Conservation (phyloP, 2,329 filamentous ascomycete genomes). For the Aspergillus thermomutatus region DNA sequence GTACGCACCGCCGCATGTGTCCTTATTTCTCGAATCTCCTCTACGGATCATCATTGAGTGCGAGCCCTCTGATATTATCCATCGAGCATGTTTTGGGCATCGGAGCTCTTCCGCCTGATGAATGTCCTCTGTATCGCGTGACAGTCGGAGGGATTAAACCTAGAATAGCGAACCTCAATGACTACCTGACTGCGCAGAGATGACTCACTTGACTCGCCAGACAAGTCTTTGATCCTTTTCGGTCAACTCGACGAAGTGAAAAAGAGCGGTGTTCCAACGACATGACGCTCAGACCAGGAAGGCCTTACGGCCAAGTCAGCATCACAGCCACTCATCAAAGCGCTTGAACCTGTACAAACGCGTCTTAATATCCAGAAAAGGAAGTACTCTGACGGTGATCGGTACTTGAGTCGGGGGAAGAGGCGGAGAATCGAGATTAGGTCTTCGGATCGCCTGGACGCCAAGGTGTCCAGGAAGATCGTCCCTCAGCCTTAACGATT, state of each 20-base stretch:
- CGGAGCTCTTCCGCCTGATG: not conserved
- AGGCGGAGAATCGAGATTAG: not conserved
- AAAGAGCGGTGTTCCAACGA: not conserved
- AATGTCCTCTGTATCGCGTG: not conserved
- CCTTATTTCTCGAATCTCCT: not conserved
- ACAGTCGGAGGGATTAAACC: not conserved
- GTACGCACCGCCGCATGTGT: not conserved
- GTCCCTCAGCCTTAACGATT: not conserved
- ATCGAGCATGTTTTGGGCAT: not conserved
- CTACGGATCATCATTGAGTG: not conserved
- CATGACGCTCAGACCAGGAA: not conserved
- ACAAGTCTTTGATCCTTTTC: not conserved
- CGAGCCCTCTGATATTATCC: not conserved
- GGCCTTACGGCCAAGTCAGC: not conserved
- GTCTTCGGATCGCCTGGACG: not conserved
- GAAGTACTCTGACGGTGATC: not conserved
- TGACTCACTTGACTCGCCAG: not conserved
- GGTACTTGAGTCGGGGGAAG: not conserved
- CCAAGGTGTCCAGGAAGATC: not conserved
- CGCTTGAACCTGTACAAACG: not conserved
- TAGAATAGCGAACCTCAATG: not conserved
- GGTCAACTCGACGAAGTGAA: not conserved
- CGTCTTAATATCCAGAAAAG: not conserved
- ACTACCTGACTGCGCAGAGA: not conserved
- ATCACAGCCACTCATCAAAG: not conserved